Conservation (phyloP, 2,329 filamentous ascomycete species). For the Trichoderma guizhouense region DNA sequence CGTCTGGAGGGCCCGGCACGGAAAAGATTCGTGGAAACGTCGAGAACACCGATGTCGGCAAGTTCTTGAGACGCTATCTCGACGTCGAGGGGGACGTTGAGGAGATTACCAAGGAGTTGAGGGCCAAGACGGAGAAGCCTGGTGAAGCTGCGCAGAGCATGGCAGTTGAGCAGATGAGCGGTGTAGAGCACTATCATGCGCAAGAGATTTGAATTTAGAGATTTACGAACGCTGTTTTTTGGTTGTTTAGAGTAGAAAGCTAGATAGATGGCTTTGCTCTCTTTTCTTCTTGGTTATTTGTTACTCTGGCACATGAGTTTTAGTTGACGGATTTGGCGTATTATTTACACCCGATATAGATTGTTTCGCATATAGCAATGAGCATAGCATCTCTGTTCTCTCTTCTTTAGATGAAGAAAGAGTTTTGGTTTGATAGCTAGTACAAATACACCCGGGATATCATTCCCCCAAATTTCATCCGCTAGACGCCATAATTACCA, state of each 20-base stretch:
- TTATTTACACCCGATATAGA: background rate
- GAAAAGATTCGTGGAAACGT: constrained; percentile 74
- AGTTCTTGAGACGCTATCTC: constrained; percentile 76
- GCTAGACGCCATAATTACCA: background rate
- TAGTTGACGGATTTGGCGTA: background rate
- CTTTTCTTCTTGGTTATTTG: background rate
- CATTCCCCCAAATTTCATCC: background rate
- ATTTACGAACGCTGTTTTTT: background rate
- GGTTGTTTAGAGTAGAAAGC: background rate
- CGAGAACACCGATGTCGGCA: constrained; percentile 90
- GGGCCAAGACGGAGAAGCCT: constrained; percentile 44
- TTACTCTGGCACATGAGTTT: background rate
- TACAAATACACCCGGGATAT: background rate
- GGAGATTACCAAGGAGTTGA: constrained; percentile 71
- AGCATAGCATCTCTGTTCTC: background rate
- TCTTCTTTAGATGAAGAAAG: background rate
- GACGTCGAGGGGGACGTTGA: constrained; percentile 65
- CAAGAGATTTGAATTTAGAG: background rate
- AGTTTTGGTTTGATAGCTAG: background rate
- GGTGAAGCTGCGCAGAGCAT: background rate
- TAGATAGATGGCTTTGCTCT: background rate
- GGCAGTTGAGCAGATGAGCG: background rate
- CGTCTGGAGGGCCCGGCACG: constrained; percentile 64
- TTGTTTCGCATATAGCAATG: background rate
- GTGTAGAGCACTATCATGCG: background rate